These are phyloP conservation scores for Hypoxylon fuscum DNA, from an alignment of 495 filamentous ascomycete species.

Conservation along the genomic window DNA sequence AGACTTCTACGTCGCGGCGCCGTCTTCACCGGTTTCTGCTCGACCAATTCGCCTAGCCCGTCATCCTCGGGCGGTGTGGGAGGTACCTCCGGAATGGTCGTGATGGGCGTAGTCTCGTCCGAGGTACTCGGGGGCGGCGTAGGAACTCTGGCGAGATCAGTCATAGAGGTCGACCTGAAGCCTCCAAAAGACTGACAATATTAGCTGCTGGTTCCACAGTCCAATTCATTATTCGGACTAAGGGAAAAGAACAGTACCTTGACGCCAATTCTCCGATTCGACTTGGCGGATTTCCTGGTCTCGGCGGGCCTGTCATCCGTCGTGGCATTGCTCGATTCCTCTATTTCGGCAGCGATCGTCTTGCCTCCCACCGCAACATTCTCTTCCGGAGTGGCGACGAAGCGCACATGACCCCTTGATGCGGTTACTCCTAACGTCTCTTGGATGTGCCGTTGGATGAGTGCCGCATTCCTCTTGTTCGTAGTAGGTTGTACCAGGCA, in stretches of 20 bases:
- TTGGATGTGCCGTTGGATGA: conserved; percentile 75
- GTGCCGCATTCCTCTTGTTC: conserved; percentile 82
- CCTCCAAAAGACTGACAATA: conserved; percentile 39
- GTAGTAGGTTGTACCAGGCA: conserved; percentile 74
- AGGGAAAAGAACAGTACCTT: conserved; percentile 34
- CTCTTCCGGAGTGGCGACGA: conserved; percentile 72
- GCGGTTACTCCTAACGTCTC: conserved; percentile 71
- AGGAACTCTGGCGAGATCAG: conserved; percentile 34
- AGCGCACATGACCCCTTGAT: conserved; percentile 74
- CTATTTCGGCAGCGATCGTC: conserved; percentile 74
- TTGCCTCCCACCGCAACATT: conserved; percentile 74
- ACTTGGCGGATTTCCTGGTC: conserved; percentile 38
- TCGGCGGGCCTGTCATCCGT: conserved; percentile 34
- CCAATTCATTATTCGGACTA: conserved; percentile 6
- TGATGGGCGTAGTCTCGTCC: conserved; percentile 40
- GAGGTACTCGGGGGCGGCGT: conserved; percentile 41
- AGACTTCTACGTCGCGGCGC: conserved; percentile 42
- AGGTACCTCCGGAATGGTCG: conserved; percentile 43
- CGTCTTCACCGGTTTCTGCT: conserved; percentile 33
- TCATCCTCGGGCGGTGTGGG: conserved; percentile 47
- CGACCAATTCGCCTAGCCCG: conserved; percentile 28
- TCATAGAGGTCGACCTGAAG: conserved; percentile 39
- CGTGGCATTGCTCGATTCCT: conserved; percentile 56
- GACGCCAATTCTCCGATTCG: conserved; percentile 39
- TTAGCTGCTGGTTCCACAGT: conserved; percentile 23